phyloP scores from a whole-genome alignment of 2,329 filamentous ascomycete genomes.

The Boeremia lycopersici region DNA sequence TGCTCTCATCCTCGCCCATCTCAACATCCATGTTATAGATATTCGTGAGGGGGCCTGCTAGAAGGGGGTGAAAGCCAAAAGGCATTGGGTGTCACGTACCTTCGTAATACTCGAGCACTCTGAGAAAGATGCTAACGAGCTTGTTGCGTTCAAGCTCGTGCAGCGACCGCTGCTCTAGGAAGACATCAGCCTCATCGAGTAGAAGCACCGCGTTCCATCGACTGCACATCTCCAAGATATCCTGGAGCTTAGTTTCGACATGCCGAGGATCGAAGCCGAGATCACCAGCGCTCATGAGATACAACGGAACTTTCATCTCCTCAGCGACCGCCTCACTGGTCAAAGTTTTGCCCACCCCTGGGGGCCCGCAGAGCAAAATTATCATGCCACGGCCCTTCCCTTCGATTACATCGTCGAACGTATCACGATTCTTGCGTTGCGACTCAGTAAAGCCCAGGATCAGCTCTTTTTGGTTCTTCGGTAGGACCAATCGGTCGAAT shows the following conservation, averaged over 20 bases:
- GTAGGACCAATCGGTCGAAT: conserved; percentile 79
- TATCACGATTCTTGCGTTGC: conserved; percentile 76
- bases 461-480: conserved; percentile 64
- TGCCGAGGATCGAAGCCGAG: conserved; percentile 52
- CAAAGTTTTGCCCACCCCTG: conserved; percentile 85
- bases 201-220: conserved; percentile 60
- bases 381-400: conserved; percentile 88
- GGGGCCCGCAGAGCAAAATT: conserved; percentile 78
- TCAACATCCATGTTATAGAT: background rate
- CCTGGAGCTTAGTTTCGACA: conserved; percentile 54
- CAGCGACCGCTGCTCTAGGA: conserved; percentile 58
- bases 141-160: conserved; percentile 45
- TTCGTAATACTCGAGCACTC: conserved; percentile 43
- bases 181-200: conserved; percentile 66
- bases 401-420: conserved; percentile 70
- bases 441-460: conserved; percentile 81
- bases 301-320: conserved; percentile 78
- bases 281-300: conserved; percentile 77
- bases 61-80: background rate
- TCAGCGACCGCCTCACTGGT: conserved; percentile 87
- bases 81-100: conserved; percentile 22
- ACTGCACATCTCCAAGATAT: conserved; percentile 56
- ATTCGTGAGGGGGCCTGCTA: background rate
- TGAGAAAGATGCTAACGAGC: conserved; percentile 48
- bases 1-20: background rate